Evolutionary conservation across 805 yeast species (phyloP).

Genomic region (Candida qinlingensis): DNA sequence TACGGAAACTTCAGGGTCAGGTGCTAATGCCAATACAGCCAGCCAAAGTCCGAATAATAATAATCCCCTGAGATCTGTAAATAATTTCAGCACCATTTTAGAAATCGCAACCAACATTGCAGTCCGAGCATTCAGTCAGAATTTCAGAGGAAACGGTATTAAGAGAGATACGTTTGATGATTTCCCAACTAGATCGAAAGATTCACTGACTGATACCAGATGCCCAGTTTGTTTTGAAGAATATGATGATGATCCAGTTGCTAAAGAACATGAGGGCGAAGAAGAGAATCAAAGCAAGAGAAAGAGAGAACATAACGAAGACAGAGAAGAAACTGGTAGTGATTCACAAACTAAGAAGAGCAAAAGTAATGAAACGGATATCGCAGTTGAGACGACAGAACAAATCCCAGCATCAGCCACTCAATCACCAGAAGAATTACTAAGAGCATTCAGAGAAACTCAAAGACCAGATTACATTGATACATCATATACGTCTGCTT

Average conservation of each 20-base stretch:
- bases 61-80: too few relatives aligned
- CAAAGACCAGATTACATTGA: not conserved
- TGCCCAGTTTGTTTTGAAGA: slow-evolving; percentile 68
- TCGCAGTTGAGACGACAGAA: not conserved
- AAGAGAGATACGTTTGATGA: slow-evolving; percentile 46
- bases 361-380: not conserved
- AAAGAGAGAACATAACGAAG: slow-evolving; percentile 18
- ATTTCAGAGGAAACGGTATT: slow-evolving; percentile 37
- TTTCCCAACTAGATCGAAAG: slow-evolving; percentile 34
- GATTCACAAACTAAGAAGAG: slow-evolving; percentile 1
- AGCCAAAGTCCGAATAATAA: not conserved
- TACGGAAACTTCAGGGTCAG: not conserved
- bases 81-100: slow-evolving; percentile 23
- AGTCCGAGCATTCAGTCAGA: slow-evolving; percentile 42
- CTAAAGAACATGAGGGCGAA: not conserved
- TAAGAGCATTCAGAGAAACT: slow-evolving; percentile 7
- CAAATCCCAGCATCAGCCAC: not conserved
- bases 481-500: not conserved
- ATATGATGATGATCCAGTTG: slow-evolving; percentile 23
- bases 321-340: not conserved
- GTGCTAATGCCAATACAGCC: not conserved
- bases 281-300: slow-evolving; percentile 20
- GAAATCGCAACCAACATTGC: slow-evolving; percentile 69
- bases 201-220: slow-evolving; percentile 29
- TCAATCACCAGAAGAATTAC: not conserved